Conservation (phyloP, 371 early-diverging fungal genomes). For the Capniomyces stellatus region DNA sequence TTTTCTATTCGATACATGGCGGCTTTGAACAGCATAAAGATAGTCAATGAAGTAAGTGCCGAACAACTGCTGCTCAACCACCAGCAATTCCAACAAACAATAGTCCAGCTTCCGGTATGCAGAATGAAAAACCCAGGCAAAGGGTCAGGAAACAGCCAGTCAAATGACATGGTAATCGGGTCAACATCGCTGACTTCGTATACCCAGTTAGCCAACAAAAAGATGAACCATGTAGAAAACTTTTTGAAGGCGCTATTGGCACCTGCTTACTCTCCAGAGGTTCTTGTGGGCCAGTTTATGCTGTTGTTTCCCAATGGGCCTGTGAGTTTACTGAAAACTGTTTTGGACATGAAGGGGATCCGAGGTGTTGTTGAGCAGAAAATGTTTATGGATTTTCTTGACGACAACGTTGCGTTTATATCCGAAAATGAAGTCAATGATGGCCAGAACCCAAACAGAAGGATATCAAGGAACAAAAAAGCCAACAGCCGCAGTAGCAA, state of each 20-base stretch:
- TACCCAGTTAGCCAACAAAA: constrained; percentile 56
- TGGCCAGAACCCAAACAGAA: too few species aligned
- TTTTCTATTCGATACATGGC: constrained; percentile 4
- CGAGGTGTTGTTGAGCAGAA: constrained; percentile 11
- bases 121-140: not conserved
- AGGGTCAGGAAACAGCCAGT: not conserved
- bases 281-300: constrained; percentile 70
- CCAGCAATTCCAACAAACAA: constrained; percentile 59
- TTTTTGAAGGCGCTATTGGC: constrained; percentile 79
- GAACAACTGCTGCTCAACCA: constrained; percentile 72
- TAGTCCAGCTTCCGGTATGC: constrained; percentile 50
- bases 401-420: constrained; percentile 1
- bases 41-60: constrained; percentile 23
- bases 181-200: constrained; percentile 48
- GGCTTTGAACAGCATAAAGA: constrained; percentile 5
- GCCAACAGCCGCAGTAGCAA: too few species aligned
- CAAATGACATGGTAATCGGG: not conserved
- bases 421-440: too few species aligned
- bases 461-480: too few species aligned
- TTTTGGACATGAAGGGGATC: constrained; percentile 68
- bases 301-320: constrained; percentile 57
- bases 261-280: constrained; percentile 63
- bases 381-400: constrained; percentile 9
- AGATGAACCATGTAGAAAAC: constrained; percentile 60
- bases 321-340: constrained; percentile 40